These are phyloP conservation scores for Leccinum aurantiacum DNA, from an alignment of 768 basidiomycete genomes.

Conservation along the genomic window DNA sequence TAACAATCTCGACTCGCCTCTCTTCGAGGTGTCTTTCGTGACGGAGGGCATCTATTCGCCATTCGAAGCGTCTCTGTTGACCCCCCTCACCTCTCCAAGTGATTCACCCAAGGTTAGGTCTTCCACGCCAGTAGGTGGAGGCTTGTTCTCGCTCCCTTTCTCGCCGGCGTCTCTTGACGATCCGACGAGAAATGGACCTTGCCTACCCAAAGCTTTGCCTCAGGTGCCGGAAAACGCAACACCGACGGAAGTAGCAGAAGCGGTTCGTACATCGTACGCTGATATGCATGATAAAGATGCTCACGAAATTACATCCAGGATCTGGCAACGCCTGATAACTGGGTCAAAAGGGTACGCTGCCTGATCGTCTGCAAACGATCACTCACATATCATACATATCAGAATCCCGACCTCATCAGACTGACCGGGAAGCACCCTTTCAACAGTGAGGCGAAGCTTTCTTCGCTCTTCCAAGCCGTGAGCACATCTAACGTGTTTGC, in stretches of 20 bases:
- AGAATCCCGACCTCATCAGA: slow-evolving; percentile 43
- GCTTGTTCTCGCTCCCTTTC: slow-evolving; percentile 18
- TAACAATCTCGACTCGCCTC: slow-evolving; percentile 1
- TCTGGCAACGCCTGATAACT: slow-evolving; percentile 40
- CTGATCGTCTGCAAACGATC: neutral
- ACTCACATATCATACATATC: neutral
- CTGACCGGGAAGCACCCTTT: slow-evolving; percentile 64
- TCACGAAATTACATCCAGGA: slow-evolving; percentile 23
- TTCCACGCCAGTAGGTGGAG: neutral
- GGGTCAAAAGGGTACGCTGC: slow-evolving; percentile 36
- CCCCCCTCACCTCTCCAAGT: slow-evolving; percentile 10
- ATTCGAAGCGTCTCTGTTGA: slow-evolving; percentile 10
- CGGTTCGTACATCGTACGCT: slow-evolving; percentile 12
- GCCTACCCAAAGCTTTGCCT: slow-evolving; percentile 23
- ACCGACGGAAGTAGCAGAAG: slow-evolving; percentile 22
- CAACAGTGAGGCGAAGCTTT: slow-evolving; percentile 52
- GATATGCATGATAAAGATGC: neutral
- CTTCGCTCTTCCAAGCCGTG: slow-evolving; percentile 42
- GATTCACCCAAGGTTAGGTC: slow-evolving; percentile 1
- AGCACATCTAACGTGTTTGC: slow-evolving; percentile 3
- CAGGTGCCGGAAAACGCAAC: slow-evolving; percentile 25
- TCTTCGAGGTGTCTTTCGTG: slow-evolving; percentile 4
- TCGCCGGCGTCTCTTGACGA: slow-evolving; percentile 16
- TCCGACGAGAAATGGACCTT: slow-evolving; percentile 23
- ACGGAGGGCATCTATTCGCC: slow-evolving; percentile 7